Conservation (phyloP, 306 rosid species). For the Citrullus mucosospermus region DNA sequence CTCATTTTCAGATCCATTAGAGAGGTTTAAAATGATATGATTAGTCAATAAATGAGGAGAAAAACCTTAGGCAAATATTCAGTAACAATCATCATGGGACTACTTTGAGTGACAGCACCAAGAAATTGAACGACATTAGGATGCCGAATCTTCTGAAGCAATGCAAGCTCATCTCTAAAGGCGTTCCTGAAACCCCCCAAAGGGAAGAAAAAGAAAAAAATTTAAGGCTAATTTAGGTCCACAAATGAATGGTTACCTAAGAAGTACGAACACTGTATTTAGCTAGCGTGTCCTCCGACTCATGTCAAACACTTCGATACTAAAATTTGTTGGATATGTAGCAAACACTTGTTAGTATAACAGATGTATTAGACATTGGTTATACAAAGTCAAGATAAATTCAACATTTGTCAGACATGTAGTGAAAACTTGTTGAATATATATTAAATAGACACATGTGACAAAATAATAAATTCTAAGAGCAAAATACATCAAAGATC, state of each 20-base stretch:
- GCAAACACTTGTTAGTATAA: too few species aligned
- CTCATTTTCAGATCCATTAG: neutral
- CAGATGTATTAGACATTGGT: too few species aligned
- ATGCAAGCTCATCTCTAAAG: conserved; percentile 78
- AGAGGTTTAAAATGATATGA: neutral
- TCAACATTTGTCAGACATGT: too few species aligned
- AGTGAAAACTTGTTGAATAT: too few species aligned
- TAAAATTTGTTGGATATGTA: too few species aligned
- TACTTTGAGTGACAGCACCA: conserved; percentile 98
- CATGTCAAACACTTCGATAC: too few species aligned
- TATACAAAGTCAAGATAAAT: too few species aligned
- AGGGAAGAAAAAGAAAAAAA: neutral
- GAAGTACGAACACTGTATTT: too few species aligned
- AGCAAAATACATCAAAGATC: too few species aligned
- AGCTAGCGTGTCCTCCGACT: too few species aligned
- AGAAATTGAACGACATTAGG: conserved; percentile 95
- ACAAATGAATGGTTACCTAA: neutral
- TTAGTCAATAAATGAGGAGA: neutral
- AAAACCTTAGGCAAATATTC: conserved; percentile 95
- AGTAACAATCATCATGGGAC: conserved; percentile 97
- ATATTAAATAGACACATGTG: too few species aligned
- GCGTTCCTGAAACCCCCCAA: conserved; percentile 46
- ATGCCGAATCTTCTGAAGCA: conserved; percentile 88
- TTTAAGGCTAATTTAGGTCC: neutral
- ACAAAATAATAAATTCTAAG: too few species aligned